phyloP scores from a whole-genome alignment of 2,329 filamentous ascomycete species.

The Colletotrichum abscissum region DNA sequence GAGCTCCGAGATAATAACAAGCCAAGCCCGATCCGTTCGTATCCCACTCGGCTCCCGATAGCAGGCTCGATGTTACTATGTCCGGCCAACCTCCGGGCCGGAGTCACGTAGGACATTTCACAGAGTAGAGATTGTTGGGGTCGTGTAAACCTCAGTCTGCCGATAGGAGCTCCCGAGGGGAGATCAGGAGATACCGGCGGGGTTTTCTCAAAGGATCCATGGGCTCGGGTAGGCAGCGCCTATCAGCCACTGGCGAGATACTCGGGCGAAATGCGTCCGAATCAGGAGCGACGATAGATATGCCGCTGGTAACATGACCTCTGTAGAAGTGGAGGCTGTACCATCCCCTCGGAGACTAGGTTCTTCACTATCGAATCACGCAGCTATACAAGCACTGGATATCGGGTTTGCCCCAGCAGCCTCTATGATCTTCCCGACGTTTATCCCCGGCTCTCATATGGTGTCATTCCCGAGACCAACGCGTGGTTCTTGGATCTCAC shows the following conservation, averaged over 20 bases:
- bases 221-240: background rate
- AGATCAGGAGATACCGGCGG: constrained; percentile 4
- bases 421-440: background rate
- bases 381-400: background rate
- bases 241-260: background rate
- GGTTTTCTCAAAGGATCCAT: background rate
- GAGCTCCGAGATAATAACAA: background rate
- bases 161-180: background rate
- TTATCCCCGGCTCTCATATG: background rate
- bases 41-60: background rate
- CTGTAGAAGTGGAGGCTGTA: background rate
- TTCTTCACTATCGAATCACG: background rate
- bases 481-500: background rate
- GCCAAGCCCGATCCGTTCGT: background rate
- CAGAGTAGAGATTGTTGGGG: background rate
- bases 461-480: background rate
- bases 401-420: background rate
- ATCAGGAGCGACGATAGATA: constrained; percentile 8
- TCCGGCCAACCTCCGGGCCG: constrained; percentile 28
- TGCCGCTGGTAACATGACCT: constrained; percentile 4
- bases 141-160: background rate
- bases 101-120: background rate
- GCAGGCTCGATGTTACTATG: background rate
- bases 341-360: background rate
- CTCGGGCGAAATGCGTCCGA: constrained; percentile 16